phyloP scores from a whole-genome alignment of 1,284 basidiomycete species.

The Ustilago tritici region DNA sequence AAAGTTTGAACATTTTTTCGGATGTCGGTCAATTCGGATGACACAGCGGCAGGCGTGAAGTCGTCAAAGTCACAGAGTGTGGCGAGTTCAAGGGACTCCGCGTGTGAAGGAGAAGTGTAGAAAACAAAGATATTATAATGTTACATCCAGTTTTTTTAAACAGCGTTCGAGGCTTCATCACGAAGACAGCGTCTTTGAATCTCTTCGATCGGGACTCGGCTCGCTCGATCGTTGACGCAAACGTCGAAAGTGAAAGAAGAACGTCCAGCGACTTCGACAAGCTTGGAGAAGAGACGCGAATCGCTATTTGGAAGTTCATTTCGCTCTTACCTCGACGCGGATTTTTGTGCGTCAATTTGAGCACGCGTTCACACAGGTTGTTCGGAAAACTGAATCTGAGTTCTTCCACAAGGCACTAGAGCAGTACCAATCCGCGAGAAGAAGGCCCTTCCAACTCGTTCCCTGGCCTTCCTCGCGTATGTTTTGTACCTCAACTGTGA shows the following conservation, averaged over 20 bases:
- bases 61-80: not conserved
- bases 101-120: not conserved
- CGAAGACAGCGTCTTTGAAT: not conserved
- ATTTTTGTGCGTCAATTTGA: not conserved
- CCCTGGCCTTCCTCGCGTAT: constrained; percentile 44
- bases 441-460: constrained; percentile 33
- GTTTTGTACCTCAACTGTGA: constrained; percentile 19
- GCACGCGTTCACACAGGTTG: not conserved
- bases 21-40: constrained; percentile 13
- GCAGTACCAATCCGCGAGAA: constrained; percentile 1
- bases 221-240: not conserved
- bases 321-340: constrained; percentile 11
- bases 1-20: not conserved
- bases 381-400: constrained; percentile 5
- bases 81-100: not conserved
- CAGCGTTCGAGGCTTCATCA: no score
- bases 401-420: constrained; percentile 11
- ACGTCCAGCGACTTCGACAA: constrained; percentile 24
- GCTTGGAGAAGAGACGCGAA: constrained; percentile 5
- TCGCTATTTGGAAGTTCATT: constrained; percentile 29
- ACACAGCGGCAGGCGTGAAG: not conserved
- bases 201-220: not conserved
- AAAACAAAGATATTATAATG: not conserved
- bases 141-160: not conserved
- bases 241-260: constrained; percentile 29